Evolutionary conservation across 2,329 filamentous ascomycete genomes (phyloP).

Genomic region (Epichloe coenophiala): DNA sequence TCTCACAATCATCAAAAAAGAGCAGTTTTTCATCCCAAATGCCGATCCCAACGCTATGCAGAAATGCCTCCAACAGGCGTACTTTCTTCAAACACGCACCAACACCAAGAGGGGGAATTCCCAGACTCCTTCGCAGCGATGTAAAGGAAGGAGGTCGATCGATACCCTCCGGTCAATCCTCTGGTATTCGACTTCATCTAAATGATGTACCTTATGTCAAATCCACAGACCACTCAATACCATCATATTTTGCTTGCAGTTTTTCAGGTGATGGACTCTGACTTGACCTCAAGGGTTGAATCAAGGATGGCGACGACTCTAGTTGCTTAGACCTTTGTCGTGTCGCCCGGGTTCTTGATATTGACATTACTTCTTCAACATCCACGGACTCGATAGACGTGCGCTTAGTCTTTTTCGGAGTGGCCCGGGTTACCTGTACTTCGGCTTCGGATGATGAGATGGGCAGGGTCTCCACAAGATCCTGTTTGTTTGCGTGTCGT

Average conservation of each 20-base stretch:
- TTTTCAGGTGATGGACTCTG: background rate
- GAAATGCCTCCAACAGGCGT: conserved; percentile 2
- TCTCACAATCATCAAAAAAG: background rate
- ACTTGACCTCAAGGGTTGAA: conserved; percentile 5
- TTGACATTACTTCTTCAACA: conserved; percentile 2
- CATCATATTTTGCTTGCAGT: conserved; percentile 14
- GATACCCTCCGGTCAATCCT: background rate
- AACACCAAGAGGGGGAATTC: background rate
- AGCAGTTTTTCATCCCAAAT: background rate
- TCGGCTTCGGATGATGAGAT: conserved; percentile 5
- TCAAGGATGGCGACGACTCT: background rate
- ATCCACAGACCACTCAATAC: conserved; percentile 16
- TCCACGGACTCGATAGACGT: background rate
- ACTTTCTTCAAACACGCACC: background rate
- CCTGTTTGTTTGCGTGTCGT: background rate
- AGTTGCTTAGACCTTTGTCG: background rate
- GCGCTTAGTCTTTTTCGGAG: background rate
- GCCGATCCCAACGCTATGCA: conserved; percentile 6
- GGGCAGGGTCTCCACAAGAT: conserved; percentile 2
- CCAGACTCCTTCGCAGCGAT: background rate
- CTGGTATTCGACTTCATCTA: background rate
- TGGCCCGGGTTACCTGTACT: background rate
- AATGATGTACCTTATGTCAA: conserved; percentile 5
- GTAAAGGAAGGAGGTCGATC: background rate
- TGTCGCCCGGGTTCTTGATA: background rate